Evolutionary conservation across 2,329 filamentous ascomycete genomes (phyloP), one percentile per base, ranked within the genome.

Genomic region (Hypoxylon sp.): DNA sequence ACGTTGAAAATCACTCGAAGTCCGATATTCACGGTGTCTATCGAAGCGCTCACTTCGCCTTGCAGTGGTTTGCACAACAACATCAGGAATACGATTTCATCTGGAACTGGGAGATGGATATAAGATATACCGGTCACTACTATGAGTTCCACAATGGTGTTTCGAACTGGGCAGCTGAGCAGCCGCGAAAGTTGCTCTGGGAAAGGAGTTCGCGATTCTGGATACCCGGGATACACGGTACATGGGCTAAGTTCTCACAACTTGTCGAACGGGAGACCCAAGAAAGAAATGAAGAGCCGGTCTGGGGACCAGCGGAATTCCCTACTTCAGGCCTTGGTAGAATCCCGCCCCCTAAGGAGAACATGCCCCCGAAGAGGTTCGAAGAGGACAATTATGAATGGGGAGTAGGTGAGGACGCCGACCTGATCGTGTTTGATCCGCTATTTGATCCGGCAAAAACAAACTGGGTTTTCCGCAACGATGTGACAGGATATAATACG

Each of bases 341-440:
- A 56, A 84, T 91, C 13, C 81, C 85, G 58, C 80, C 82, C 4
- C 85, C 87, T 2, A 83, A 88, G 10, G 88, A 90, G 48, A 87
- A 88, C 1, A 83, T 79, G 7, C 91, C 91, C 1, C 88, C 89
- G 0, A 86, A 81, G 1, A 82, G 82, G 1, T 85, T 89, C 67
- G 88, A 90, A n/a, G 87, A 90, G 51, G 91, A 93, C 74, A 82
- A 89, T 62, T 91, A 91, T 73, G 73, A 80, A 59, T 88, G 86
- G 85, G 86, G 86, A 33, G 85, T 88, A 1, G 83, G 82, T 68
- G 86, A 89, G 76, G 82, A 87, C 30, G 87, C 87, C 3, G 88
- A 90, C 69, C 81, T 89, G 56, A 88, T 90, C 69, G 85, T 85
- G 3, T 86, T 90, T 76, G 86, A 88, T 73, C 88, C 88, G 0